Conservation (phyloP, 306 rosid species). For the Trifolium fragiferum region DNA sequence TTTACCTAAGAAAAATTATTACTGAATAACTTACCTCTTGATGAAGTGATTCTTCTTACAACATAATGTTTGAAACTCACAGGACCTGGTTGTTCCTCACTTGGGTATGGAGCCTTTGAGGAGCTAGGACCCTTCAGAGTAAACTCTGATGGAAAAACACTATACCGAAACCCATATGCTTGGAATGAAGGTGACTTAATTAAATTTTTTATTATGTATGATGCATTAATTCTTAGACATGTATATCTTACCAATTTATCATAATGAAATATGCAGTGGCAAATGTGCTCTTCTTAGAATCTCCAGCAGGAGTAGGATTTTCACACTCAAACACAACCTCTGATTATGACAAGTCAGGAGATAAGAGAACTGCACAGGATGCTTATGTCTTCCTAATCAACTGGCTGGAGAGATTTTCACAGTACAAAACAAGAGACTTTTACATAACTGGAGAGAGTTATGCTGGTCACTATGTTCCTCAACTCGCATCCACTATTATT, state of each 20-base stretch:
- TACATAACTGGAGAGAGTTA: conserved; percentile 70
- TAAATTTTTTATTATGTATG: not conserved
- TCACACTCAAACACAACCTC: conserved; percentile 60
- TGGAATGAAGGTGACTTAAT: conserved; percentile 52
- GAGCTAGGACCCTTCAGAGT: conserved; percentile 73
- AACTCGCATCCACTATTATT: conserved; percentile 60
- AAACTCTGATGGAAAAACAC: conserved; percentile 53
- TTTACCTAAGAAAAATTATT: no score
- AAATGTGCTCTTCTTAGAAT: conserved; percentile 66
- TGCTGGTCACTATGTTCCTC: conserved; percentile 70
- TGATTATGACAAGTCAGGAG: conserved; percentile 48
- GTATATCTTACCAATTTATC: not conserved
- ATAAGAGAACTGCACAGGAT: conserved; percentile 52
- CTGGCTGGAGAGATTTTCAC: conserved; percentile 69
- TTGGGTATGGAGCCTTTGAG: conserved; percentile 63
- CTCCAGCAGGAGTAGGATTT: conserved; percentile 74
- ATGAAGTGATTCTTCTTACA: not conserved
- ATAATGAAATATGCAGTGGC: conserved; percentile 51
- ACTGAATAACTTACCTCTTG: no score
- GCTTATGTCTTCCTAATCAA: conserved; percentile 61
- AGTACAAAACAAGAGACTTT: conserved; percentile 60
- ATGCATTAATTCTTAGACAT: not conserved
- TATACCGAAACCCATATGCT: conserved; percentile 47
- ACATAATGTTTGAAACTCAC: conserved; percentile 20
- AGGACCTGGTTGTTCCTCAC: conserved; percentile 56